Base-by-base conservation (phyloP, 2,329 filamentous ascomycete species). In the Fusarium sp. region DNA sequence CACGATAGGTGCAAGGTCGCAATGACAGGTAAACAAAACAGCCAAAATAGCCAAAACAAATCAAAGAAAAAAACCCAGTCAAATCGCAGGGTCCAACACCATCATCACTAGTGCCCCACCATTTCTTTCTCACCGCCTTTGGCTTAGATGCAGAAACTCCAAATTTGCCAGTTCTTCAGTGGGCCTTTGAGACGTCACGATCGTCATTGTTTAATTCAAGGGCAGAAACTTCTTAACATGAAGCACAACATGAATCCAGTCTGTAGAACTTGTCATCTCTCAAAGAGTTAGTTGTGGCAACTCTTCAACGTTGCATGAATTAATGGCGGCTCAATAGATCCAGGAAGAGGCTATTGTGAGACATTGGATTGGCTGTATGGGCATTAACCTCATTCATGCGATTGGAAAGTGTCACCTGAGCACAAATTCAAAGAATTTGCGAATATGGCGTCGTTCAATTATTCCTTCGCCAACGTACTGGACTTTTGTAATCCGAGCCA, bases 51-150 rank as follows among this genome's bases (percentile, higher is more conserved):
- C 40, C 38, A 61, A 60, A 71, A 55, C 53, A 71, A 62, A 50
- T 33, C 44, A 63, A 68, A 42, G 35, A 30, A 42, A 52, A 60
- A 66, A 62, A 58, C 32, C 72, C 64, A 74, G 72, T 69, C 45
- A 73, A 38, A 74, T 73, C 57, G 67, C 70, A 75, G 73, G 73
- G 73, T 75, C 73, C 64, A 71, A 45, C 61, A 63, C 60, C 65
- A 73, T 46, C 56, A 62, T 32, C 41, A 38, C 50, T 60, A 48
- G 55, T 53, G 46, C 65, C 69, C 69, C 61, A 45, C 69, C 60
- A 66, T 63, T 49, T 56, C 33, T 45, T 33, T 17, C 65, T 72
- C 69, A 72, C 69, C 69, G 69, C 69, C 65, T 72, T 72, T 67
- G 69, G 69, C 57, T 72, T 67, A 53, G 58, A 64, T 55, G 58